Evolutionary conservation across 2,329 filamentous ascomycete genomes (phyloP).

Genomic region (Cladorrhinum sp.): DNA sequence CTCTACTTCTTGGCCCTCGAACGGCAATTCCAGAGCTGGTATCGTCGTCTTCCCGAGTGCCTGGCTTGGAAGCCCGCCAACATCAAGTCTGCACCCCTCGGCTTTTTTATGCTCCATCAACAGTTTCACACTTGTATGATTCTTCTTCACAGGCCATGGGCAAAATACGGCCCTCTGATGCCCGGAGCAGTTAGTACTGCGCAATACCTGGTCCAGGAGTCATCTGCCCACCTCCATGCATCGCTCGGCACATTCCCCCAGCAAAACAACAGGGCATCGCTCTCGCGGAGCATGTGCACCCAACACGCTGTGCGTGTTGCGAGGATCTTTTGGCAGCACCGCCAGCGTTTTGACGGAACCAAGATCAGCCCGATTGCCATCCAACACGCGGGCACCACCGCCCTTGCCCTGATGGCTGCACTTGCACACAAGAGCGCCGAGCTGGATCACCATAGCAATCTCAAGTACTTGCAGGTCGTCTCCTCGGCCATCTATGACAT

Average conservation of each 20-base stretch:
- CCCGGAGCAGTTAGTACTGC: conserved; percentile 23
- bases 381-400: conserved; percentile 54
- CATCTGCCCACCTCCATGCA: conserved; percentile 19
- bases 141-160: conserved; percentile 51
- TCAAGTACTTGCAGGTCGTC: conserved; percentile 51
- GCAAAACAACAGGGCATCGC: conserved; percentile 30
- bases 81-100: conserved; percentile 48
- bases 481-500: conserved; percentile 51
- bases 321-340: conserved; percentile 53
- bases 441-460: conserved; percentile 38
- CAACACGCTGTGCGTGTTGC: conserved; percentile 53
- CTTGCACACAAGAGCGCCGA: conserved; percentile 38
- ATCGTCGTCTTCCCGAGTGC: conserved; percentile 48
- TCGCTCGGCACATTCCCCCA: conserved; percentile 38
- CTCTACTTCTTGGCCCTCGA: conserved; percentile 50
- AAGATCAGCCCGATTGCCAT: conserved; percentile 50
- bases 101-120: conserved; percentile 54
- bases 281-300: conserved; percentile 52
- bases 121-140: conserved; percentile 54
- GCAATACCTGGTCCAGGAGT: conserved; percentile 17
- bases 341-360: conserved; percentile 49
- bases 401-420: conserved; percentile 52
- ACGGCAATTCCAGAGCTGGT: conserved; percentile 53
- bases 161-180: conserved; percentile 44
- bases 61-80: conserved; percentile 48